A percentile compares a stretch with the other conserved stretches of the same genome.
These are phyloP conservation scores for Litchi chinensis DNA, from an alignment of 345 rosid species.

Conservation along the genomic window DNA sequence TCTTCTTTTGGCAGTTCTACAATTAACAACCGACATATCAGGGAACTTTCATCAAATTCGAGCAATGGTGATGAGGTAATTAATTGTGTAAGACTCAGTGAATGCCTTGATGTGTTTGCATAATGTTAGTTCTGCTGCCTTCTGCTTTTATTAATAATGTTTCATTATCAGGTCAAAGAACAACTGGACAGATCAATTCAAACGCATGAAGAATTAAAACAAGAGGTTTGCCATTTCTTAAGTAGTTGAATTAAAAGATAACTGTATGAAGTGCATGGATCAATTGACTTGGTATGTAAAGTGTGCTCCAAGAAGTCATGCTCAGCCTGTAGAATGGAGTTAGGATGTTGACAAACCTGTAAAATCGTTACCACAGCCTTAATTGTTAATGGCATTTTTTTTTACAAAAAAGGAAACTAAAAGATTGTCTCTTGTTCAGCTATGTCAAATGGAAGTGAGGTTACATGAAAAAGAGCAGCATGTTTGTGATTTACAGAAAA, in stretches of 20 bases:
- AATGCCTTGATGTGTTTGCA: background rate
- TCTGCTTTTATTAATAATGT: slow-evolving; percentile 7
- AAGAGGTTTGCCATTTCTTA: slow-evolving; percentile 51
- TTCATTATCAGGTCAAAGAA: slow-evolving; percentile 54
- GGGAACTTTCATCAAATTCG: slow-evolving; percentile 56
- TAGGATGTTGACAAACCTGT: background rate
- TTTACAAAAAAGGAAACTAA: slow-evolving; percentile 5
- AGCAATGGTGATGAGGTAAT: slow-evolving; percentile 56
- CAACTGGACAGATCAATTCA: slow-evolving; percentile 50
- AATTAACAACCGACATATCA: slow-evolving; percentile 38
- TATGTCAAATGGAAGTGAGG: slow-evolving; percentile 50
- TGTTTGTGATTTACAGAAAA: slow-evolving; percentile 61
- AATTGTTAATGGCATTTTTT: background rate
- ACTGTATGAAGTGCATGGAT: background rate
- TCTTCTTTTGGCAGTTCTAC: slow-evolving; percentile 44
- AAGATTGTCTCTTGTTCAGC: slow-evolving; percentile 41
- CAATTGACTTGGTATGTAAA: background rate
- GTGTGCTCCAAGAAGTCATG: background rate
- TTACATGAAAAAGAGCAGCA: slow-evolving; percentile 49
- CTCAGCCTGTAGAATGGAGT: background rate
- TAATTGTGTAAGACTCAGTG: slow-evolving; percentile 21
- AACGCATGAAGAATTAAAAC: slow-evolving; percentile 54
- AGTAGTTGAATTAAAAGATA: slow-evolving; percentile 1
- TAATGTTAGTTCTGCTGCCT: slow-evolving; percentile 5
- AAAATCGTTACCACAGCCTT: background rate